phyloP scores from a whole-genome alignment of 768 basidiomycete species.

The Krasilnikovozyma curviuscula region DNA sequence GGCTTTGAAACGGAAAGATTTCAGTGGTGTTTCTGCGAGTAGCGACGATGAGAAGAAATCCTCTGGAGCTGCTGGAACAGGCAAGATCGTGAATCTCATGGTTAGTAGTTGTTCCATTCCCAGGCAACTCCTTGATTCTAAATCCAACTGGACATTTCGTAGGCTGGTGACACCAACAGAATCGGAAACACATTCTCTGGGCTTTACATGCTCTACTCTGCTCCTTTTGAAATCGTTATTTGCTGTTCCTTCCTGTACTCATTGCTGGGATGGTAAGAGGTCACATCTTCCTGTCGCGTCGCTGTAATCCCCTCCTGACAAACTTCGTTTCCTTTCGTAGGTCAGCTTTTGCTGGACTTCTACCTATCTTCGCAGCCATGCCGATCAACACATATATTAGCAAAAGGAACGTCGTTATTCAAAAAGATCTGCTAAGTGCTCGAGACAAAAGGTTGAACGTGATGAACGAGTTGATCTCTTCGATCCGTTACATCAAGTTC shows the following conservation, averaged over 20 bases:
- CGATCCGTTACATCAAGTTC: slow-evolving; percentile 33
- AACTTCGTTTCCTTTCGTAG: background rate
- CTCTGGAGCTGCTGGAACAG: slow-evolving; percentile 4
- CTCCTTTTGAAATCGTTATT: slow-evolving; percentile 9
- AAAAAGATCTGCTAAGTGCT: slow-evolving; percentile 7
- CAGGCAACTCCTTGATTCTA: background rate
- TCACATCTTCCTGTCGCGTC: background rate
- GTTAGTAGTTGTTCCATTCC: background rate
- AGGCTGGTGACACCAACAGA: slow-evolving; percentile 2
- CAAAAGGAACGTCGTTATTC: slow-evolving; percentile 4
- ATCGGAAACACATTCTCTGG: slow-evolving; percentile 4
- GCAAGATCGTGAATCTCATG: slow-evolving; percentile 11
- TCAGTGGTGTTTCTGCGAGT: slow-evolving; percentile 4
- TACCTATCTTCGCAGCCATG: slow-evolving; percentile 1
- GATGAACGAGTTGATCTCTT: slow-evolving; percentile 9
- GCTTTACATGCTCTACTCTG: background rate
- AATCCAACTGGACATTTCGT: background rate
- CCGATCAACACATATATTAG: slow-evolving; percentile 3
- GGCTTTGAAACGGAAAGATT: slow-evolving; percentile 2
- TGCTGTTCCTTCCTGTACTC: slow-evolving; percentile 10
- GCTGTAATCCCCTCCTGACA: background rate
- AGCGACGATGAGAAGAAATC: slow-evolving; percentile 1
- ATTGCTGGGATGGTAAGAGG: background rate
- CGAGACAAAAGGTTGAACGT: slow-evolving; percentile 2
- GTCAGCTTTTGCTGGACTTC: slow-evolving; percentile 8